Evolutionary conservation across 441 rosid genomes (phyloP).

Genomic region (Jatropha podagrica): DNA sequence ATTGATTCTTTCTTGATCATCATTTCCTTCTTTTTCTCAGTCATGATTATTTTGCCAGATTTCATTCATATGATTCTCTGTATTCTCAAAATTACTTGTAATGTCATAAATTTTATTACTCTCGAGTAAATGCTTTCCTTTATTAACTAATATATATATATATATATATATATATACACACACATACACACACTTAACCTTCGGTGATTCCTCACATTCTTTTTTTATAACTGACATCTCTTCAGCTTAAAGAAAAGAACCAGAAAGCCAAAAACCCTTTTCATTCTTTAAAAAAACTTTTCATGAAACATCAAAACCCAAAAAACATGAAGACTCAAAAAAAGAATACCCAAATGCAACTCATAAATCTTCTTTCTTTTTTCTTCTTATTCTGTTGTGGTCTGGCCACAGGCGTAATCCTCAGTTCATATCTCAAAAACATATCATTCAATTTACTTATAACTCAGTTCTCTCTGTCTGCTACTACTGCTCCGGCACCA

Average conservation of each 20-base stretch:
- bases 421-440: constrained; percentile 49
- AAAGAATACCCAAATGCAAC: constrained; percentile 45
- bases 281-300: neutral
- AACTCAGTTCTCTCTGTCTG: constrained; percentile 34
- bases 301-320: neutral
- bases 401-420: constrained; percentile 52
- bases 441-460: constrained; percentile 42
- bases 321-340: constrained; percentile 46
- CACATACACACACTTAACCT: too few species aligned
- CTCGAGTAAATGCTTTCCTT: neutral
- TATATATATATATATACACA: neutral
- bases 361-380: constrained; percentile 43
- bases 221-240: constrained; percentile 22
- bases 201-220: neutral
- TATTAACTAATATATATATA: neutral
- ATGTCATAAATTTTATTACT: constrained; percentile 13
- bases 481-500: constrained; percentile 4
- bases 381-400: constrained; percentile 60
- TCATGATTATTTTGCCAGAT: constrained; percentile 5
- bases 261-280: constrained; percentile 8
- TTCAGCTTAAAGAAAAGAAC: constrained; percentile 37
- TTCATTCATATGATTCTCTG: constrained; percentile 5
- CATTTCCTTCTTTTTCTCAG: neutral
- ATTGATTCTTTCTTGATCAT: neutral
- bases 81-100: constrained; percentile 11